Conservation (phyloP, 129 eudicot species). For the Flaveria sonorensis region DNA sequence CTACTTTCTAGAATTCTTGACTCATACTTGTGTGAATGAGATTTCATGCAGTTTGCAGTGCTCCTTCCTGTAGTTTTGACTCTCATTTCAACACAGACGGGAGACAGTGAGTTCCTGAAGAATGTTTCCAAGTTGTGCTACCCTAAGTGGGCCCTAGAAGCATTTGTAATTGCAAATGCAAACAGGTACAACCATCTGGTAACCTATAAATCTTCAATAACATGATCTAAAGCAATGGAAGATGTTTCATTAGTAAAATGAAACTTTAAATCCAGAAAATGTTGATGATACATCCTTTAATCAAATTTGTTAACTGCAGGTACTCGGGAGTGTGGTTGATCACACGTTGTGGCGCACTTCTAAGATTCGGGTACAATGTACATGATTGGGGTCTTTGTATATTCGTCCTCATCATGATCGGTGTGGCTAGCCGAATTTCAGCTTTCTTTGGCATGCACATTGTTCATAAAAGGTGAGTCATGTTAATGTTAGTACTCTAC, state of each 20-base stretch:
- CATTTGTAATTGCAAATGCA: slow-evolving; percentile 85
- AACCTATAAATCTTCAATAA: not conserved
- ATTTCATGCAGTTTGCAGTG: slow-evolving; percentile 69
- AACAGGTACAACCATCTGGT: slow-evolving; percentile 51
- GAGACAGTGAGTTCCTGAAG: slow-evolving; percentile 40
- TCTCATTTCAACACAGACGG: slow-evolving; percentile 65
- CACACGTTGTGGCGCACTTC: slow-evolving; percentile 72
- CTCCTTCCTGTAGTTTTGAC: slow-evolving; percentile 92
- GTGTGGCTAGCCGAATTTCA: slow-evolving; percentile 50
- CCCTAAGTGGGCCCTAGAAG: slow-evolving; percentile 93
- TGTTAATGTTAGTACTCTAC: not conserved
- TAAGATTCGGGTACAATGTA: slow-evolving; percentile 49
- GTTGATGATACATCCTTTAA: not conserved
- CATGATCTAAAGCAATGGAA: slow-evolving; percentile 1
- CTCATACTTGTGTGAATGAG: not conserved
- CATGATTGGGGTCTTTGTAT: slow-evolving; percentile 65
- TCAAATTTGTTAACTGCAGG: slow-evolving; percentile 42
- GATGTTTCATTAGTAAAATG: slow-evolving; percentile 1
- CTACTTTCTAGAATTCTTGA: not conserved
- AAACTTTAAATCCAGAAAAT: not conserved
- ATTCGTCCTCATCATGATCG: slow-evolving; percentile 46
- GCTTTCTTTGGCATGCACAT: slow-evolving; percentile 70
- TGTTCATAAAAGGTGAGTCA: slow-evolving; percentile 55
- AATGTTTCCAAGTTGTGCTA: slow-evolving; percentile 63
- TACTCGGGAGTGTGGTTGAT: slow-evolving; percentile 80